Conservation (phyloP, 164 flowering plant genomes). For the Tinospora cordifolia region DNA sequence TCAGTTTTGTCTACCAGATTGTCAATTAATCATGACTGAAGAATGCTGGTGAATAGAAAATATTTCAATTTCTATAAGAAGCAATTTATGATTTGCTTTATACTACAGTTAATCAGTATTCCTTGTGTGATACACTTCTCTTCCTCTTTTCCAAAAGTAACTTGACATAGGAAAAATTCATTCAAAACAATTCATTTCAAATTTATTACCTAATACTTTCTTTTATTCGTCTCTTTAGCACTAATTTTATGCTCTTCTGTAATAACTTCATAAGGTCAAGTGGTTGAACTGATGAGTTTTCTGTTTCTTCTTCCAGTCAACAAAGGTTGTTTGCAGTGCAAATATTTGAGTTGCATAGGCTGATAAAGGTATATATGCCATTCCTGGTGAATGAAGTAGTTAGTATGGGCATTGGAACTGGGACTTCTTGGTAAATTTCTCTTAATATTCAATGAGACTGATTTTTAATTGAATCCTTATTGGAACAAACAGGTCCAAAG, state of each 20-base stretch:
- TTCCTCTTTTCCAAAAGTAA: too few species aligned
- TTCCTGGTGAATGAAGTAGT: background rate
- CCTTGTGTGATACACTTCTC: too few species aligned
- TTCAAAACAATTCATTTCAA: too few species aligned
- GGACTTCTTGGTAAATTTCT: background rate
- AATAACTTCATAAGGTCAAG: background rate
- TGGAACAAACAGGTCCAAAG: constrained; percentile 68
- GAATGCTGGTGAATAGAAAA: background rate
- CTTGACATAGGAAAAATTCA: too few species aligned
- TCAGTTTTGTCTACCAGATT: background rate
- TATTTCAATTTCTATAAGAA: background rate
- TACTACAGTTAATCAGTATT: too few species aligned
- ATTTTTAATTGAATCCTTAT: background rate
- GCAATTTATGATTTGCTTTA: background rate
- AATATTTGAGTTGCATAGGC: constrained; percentile 90
- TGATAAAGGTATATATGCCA: constrained; percentile 51
- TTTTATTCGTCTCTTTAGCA: background rate
- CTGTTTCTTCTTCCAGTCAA: constrained; percentile 52
- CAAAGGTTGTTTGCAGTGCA: constrained; percentile 74
- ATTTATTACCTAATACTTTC: too few species aligned
- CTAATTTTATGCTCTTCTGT: background rate
- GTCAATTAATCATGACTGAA: background rate
- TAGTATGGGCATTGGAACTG: background rate
- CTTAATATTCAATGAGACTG: background rate
- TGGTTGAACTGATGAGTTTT: background rate